Evolutionary conservation across 345 rosid species (phyloP).

Genomic region (Brassica napus): Da-Ae NC_063449.1:33688001-33688500

Average conservation of each 20-base stretch:
- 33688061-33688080: constrained; percentile 85
- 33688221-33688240: constrained; percentile 61
- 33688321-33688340: constrained; percentile 98
- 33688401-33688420: constrained; percentile 14
- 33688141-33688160: constrained; percentile 96
- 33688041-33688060: constrained; percentile 93
- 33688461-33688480: constrained; percentile 96
- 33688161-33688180: neutral
- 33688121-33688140: constrained; percentile 94
- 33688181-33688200: neutral
- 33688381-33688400: neutral
- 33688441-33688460: constrained; percentile 99
- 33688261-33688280: constrained; percentile 82
- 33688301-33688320: constrained; percentile 97
- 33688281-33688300: constrained; percentile 98
- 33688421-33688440: constrained; percentile 15
- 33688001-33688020: constrained; percentile 83
- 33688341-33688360: constrained; percentile 70
- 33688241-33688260: constrained; percentile 85
- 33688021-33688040: constrained; percentile 98
- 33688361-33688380: constrained; percentile 14
- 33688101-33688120: constrained; percentile 81
- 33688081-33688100: constrained; percentile 74
- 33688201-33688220: neutral
- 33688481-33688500: constrained; percentile 95